These are phyloP conservation scores for Kalanchoe fedtschenkoi DNA, from an alignment of 164 flowering plant species.

Conservation along the genomic window DNA sequence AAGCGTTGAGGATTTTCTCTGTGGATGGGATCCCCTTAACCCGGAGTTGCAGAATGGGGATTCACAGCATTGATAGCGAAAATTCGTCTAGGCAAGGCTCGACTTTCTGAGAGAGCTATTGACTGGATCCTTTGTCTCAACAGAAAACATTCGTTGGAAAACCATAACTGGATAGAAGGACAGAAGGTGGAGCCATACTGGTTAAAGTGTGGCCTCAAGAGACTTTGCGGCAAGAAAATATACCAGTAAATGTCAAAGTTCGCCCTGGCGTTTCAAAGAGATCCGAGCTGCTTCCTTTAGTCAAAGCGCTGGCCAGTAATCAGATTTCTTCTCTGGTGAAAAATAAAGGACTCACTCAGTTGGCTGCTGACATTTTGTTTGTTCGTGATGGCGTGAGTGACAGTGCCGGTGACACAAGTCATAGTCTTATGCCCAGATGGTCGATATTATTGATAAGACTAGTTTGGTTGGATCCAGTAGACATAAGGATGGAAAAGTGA, in stretches of 20 bases:
- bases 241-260: slow-evolving; percentile 33
- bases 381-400: slow-evolving; percentile 64
- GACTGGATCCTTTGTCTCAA: slow-evolving; percentile 62
- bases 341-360: slow-evolving; percentile 82
- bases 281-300: slow-evolving; percentile 52
- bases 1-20: too few relatives aligned
- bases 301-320: slow-evolving; percentile 48
- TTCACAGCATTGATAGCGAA: slow-evolving; percentile 22
- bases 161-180: slow-evolving; percentile 66
- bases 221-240: slow-evolving; percentile 48
- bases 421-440: slow-evolving; percentile 78
- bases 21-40: slow-evolving; percentile 52
- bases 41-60: slow-evolving; percentile 20
- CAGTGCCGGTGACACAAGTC: slow-evolving; percentile 85
- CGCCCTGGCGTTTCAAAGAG: slow-evolving; percentile 54
- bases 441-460: slow-evolving; percentile 75
- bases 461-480: slow-evolving; percentile 27
- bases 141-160: slow-evolving; percentile 74
- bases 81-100: slow-evolving; percentile 16
- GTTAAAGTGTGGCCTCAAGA: slow-evolving; percentile 89
- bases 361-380: slow-evolving; percentile 52
- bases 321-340: slow-evolving; percentile 52
- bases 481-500: slow-evolving; percentile 16
- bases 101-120: slow-evolving; percentile 24
- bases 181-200: slow-evolving; percentile 69